These are phyloP conservation scores for Aureobasidium pullulans DNA, from an alignment of 2,329 filamentous ascomycete species.

Conservation along the genomic window DNA sequence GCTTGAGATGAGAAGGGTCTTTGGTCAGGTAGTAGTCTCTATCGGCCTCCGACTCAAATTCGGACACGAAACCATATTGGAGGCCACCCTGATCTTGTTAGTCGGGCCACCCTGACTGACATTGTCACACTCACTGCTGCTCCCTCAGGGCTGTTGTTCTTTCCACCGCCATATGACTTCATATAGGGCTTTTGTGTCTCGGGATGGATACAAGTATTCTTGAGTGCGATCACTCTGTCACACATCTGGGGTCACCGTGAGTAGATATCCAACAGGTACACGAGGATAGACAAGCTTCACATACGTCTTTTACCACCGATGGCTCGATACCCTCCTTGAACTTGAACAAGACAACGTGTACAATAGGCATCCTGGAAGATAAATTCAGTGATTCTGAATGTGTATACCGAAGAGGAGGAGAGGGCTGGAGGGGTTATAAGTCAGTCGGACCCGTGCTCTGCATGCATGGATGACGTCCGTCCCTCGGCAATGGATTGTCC, in stretches of 20 bases:
- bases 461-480: neutral
- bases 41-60: conserved; percentile 58
- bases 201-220: conserved; percentile 53
- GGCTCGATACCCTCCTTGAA: conserved; percentile 49
- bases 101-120: neutral
- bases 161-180: conserved; percentile 49
- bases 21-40: conserved; percentile 60
- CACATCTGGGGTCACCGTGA: conserved; percentile 39
- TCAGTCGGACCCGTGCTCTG: neutral
- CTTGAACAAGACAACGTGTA: conserved; percentile 63
- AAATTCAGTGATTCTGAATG: too few species aligned
- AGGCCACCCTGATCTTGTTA: conserved; percentile 44
- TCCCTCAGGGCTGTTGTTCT: conserved; percentile 56
- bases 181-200: conserved; percentile 54
- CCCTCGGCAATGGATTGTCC: too few species aligned
- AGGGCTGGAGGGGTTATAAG: neutral
- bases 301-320: conserved; percentile 50
- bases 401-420: neutral
- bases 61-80: conserved; percentile 61
- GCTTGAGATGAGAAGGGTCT: conserved; percentile 57
- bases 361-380: conserved; percentile 48
- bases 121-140: conserved; percentile 42
- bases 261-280: neutral
- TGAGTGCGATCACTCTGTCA: conserved; percentile 49
- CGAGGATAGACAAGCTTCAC: conserved; percentile 19